Evolutionary conservation across 352 stramenopile species (phyloP), one percentile per base, ranked within the genome.

Genomic region (Phytopythium aichiense): DNA sequence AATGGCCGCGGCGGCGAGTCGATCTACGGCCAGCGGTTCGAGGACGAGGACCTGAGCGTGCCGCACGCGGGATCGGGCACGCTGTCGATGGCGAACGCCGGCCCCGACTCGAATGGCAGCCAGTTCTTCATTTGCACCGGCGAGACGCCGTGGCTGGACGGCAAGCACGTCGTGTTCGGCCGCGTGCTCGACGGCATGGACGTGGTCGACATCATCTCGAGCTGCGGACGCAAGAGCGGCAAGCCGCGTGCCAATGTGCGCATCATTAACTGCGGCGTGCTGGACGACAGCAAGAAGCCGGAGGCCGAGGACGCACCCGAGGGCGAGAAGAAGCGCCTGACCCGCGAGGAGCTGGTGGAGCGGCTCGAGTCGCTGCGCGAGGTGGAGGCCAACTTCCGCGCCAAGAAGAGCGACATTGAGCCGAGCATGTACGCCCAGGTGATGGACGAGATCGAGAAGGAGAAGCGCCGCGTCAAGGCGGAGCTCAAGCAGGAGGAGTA

Each of bases 81-180:
- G 42, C 64, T 97, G 48, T 94, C 81, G 61, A 97, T 97, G 89
- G 89, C 89, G 9, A 97, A 97, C 64, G 84, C 84, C 46, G 88
- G 88, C 9, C 79, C 88, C 12, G 85, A 96, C 76, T 91, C 89
- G 50, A 98, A 98, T 70, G 93, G 94, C 63, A 96, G 79, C 58
- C 94, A 98, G 74, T 98, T 99, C 73, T 98, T 99, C 71, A 98
- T 99, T 56, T 97, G 92, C 20, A 98, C 97, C 48, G 80, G 79
- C 40, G 87, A 97, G 64, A 99, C 95, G 31, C 87, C 93, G 38
- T 99, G 95, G 94, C 81, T 99, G 37, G 94, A 99, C 65, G 95
- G 94, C 56, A 98, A 97, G 73, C 97, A 99, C 83, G 82, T 97
- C 30, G 97, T 99, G 0, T 98, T 99, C 77, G 96, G 96, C 33